These are phyloP conservation scores for Xylaria polymorpha DNA, from an alignment of 2,329 filamentous ascomycete genomes.

Conservation along the genomic window DNA sequence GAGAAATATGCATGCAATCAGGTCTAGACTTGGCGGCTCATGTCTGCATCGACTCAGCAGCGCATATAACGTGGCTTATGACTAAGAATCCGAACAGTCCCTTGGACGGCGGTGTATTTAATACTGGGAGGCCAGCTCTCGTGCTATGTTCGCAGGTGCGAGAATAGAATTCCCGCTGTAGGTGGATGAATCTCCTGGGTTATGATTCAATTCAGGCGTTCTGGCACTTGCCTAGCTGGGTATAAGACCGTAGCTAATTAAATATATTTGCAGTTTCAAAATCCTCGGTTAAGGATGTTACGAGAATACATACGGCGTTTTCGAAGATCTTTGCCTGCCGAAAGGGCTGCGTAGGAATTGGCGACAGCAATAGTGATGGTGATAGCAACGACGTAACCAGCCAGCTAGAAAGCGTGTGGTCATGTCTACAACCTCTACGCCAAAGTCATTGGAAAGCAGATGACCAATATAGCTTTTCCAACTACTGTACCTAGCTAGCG, in stretches of 20 bases:
- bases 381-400: not conserved
- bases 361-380: not conserved
- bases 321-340: not conserved
- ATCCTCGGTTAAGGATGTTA: not conserved
- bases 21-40: not conserved
- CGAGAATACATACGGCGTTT: not conserved
- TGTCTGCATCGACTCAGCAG: not conserved
- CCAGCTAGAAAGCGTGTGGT: not conserved
- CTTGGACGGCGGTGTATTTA: not conserved
- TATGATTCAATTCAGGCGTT: not conserved
- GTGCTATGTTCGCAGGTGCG: not conserved
- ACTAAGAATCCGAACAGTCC: not conserved
- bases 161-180: not conserved
- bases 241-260: not conserved
- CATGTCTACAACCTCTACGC: not conserved
- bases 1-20: not conserved
- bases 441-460: no score
- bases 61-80: not conserved
- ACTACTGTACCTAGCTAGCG: not conserved
- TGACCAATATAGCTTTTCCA: no score
- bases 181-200: not conserved
- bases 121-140: not conserved
- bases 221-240: not conserved
- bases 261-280: not conserved
- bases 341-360: not conserved